phyloP scores from a whole-genome alignment of 2,329 filamentous ascomycete genomes.

The Colletotrichum magnum region DNA sequence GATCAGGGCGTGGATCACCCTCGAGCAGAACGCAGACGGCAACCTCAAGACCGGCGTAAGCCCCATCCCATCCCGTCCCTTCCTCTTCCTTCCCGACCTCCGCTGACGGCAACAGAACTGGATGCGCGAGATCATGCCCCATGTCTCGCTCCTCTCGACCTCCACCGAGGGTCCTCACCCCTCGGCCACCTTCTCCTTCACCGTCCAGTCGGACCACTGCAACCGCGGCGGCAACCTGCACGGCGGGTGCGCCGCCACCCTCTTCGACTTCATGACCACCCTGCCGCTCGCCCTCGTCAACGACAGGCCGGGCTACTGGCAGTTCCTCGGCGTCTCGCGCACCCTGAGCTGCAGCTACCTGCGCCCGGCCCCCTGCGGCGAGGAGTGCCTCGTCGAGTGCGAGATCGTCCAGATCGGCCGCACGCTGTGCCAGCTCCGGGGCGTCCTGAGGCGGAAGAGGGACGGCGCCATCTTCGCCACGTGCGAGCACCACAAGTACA shows the following conservation, averaged over 20 bases:
- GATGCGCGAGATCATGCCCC: constrained; percentile 57
- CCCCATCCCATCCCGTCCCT: not conserved
- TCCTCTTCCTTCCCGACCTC: not conserved
- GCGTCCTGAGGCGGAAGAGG: constrained; percentile 66
- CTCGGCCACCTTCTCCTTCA: constrained; percentile 61
- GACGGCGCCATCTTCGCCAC: constrained; percentile 68
- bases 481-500: constrained; percentile 77
- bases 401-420: constrained; percentile 72
- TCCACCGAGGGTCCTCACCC: constrained; percentile 53
- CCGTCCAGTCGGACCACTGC: constrained; percentile 64
- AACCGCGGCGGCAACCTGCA: constrained; percentile 71
- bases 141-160: constrained; percentile 57
- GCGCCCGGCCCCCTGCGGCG: constrained; percentile 69
- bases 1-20: constrained; percentile 50
- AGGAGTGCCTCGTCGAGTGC: constrained; percentile 66
- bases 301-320: constrained; percentile 70
- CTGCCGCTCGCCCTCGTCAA: constrained; percentile 69
- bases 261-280: constrained; percentile 78
- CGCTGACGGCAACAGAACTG: constrained; percentile 57
- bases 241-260: constrained; percentile 74
- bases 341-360: constrained; percentile 78
- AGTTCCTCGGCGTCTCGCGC: constrained; percentile 73
- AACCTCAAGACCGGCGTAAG: constrained; percentile 50
- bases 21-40: constrained; percentile 47
- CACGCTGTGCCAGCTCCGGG: constrained; percentile 66